phyloP scores from a whole-genome alignment of 345 rosid genomes.

The Gossypium thurberi region DNA sequence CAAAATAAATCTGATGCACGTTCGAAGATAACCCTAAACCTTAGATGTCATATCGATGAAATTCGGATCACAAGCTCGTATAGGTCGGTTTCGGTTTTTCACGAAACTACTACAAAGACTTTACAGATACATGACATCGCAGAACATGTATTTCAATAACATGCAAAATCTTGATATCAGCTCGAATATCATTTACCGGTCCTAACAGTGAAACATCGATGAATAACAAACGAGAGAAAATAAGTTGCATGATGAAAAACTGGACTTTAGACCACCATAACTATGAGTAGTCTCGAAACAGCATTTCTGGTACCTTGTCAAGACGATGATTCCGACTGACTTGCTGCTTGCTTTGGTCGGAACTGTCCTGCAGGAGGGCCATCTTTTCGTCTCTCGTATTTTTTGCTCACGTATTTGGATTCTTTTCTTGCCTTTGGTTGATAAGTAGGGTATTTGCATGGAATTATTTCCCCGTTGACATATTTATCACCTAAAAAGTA shows the following conservation, averaged over 20 bases:
- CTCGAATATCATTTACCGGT: too few species aligned
- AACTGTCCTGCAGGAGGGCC: constrained; percentile 54
- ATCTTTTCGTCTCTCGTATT: constrained; percentile 75
- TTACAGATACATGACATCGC: background rate
- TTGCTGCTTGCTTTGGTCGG: constrained; percentile 50
- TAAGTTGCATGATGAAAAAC: background rate
- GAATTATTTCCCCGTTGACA: constrained; percentile 84
- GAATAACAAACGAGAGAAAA: background rate
- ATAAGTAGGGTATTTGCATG: constrained; percentile 86
- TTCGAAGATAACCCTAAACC: background rate
- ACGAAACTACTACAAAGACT: background rate
- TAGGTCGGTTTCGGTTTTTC: background rate
- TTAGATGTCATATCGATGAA: background rate
- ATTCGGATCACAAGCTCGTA: background rate
- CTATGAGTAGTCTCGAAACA: background rate
- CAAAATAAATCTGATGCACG: background rate
- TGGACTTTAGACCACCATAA: background rate
- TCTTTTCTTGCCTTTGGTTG: constrained; percentile 70
- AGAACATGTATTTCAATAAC: background rate
- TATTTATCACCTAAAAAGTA: constrained; percentile 69
- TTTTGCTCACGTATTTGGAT: constrained; percentile 51
- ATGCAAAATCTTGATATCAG: too few species aligned
- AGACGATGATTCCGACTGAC: constrained; percentile 50
- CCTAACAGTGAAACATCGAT: too few species aligned
- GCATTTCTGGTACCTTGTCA: constrained; percentile 10